Percentiles rank a stretch among this genome's conserved stretches.
These are phyloP conservation scores for Pythium utonaiense DNA, from an alignment of 352 stramenopile genomes.

Conservation along the genomic window DNA sequence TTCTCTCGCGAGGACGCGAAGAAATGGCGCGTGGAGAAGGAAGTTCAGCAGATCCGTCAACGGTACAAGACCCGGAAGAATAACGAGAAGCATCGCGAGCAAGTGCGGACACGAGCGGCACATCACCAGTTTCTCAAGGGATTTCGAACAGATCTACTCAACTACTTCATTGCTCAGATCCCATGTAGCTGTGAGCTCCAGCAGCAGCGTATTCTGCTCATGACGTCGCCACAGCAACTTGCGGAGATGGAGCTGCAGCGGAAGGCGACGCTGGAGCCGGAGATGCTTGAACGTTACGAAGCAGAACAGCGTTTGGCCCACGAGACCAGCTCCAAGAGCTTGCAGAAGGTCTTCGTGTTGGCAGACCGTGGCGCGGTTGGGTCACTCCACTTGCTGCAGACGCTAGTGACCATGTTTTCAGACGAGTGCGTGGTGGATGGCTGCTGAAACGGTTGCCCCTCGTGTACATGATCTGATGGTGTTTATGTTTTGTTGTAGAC, in stretches of 20 bases:
- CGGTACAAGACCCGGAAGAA: conserved; percentile 33
- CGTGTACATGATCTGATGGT: too few species aligned
- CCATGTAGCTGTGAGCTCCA: conserved; percentile 47
- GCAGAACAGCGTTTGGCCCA: conserved; percentile 18
- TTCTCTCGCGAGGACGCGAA: conserved; percentile 49
- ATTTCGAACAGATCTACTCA: conserved; percentile 44
- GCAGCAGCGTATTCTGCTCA: conserved; percentile 51
- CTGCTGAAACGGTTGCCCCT: background rate
- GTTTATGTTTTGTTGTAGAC: conserved; percentile 3
- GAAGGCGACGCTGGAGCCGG: conserved; percentile 41
- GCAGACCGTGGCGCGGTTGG: conserved; percentile 34
- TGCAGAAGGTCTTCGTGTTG: conserved; percentile 50
- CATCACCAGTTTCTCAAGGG: conserved; percentile 48
- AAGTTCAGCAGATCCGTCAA: conserved; percentile 41
- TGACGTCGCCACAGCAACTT: conserved; percentile 45
- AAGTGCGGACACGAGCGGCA: conserved; percentile 34
- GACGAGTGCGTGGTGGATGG: conserved; percentile 38
- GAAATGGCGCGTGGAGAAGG: conserved; percentile 41
- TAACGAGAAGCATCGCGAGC: conserved; percentile 33
- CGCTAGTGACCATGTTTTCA: conserved; percentile 51
- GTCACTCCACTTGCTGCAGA: conserved; percentile 49
- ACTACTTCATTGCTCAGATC: conserved; percentile 45
- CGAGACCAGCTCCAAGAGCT: conserved; percentile 31
- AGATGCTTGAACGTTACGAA: conserved; percentile 45
- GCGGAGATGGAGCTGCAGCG: conserved; percentile 35